A percentile compares a stretch with the other conserved stretches of the same genome.
phyloP scores from a whole-genome alignment of 768 basidiomycete species.

The Agaricus subrufescens region DNA sequence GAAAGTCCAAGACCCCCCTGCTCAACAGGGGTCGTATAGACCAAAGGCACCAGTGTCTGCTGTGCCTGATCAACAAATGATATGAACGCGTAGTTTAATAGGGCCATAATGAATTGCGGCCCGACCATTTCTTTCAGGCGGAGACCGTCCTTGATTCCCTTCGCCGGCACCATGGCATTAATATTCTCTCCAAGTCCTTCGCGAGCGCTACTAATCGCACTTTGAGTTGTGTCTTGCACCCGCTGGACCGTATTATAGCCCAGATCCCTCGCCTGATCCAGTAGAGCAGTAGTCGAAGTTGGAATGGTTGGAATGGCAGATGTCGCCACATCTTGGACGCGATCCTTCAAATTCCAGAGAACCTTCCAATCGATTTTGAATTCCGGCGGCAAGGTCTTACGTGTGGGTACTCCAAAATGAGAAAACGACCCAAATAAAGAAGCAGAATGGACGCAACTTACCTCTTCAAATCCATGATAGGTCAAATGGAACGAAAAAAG shows the following conservation, averaged over 20 bases:
- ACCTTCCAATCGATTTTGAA: not conserved
- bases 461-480: not conserved
- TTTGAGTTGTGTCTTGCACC: not conserved
- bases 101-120: conserved; percentile 20
- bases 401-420: no score
- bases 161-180: not conserved
- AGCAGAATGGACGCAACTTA: not conserved
- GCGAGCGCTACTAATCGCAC: not conserved
- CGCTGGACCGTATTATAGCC: not conserved
- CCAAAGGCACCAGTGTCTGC: conserved; percentile 23
- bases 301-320: not conserved
- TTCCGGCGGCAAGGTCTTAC: conserved; percentile 10
- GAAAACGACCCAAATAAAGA: not conserved
- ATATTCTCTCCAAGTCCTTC: not conserved
- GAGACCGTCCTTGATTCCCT: not conserved
- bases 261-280: not conserved
- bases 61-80: conserved; percentile 25
- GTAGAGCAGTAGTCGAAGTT: not conserved
- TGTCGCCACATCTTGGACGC: not conserved
- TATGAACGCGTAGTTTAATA: conserved; percentile 22
- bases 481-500: conserved; percentile 16
- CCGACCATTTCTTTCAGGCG: conserved; percentile 18
- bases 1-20: conserved; percentile 54
- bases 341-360: not conserved
- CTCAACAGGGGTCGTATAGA: conserved; percentile 44